Conservation (phyloP, 805 yeast genomes). For the Saccharomycopsis guyanensis region DNA sequence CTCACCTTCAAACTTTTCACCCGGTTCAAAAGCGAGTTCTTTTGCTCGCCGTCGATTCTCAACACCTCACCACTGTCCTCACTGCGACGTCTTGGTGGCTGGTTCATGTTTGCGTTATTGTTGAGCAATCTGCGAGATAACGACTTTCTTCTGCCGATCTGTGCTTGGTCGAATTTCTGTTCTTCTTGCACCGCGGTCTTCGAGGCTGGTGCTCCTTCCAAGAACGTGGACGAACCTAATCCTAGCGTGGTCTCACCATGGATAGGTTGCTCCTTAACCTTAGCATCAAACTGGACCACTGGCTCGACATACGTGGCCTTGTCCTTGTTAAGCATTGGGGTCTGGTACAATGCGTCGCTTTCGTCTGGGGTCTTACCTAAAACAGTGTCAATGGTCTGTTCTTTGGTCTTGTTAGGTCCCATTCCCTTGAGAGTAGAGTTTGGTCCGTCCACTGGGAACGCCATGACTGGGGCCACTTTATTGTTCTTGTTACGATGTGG, state of each 20-base stretch:
- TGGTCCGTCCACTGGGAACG: conserved; percentile 95
- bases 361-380: conserved; percentile 54
- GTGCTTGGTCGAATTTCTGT: conserved; percentile 31
- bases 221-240: conserved; percentile 35
- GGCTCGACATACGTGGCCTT: conserved; percentile 39
- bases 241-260: conserved; percentile 88
- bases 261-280: conserved; percentile 56
- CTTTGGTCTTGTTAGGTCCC: conserved; percentile 45
- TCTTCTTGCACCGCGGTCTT: conserved; percentile 36
- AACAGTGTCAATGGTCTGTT: conserved; percentile 62
- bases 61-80: conserved; percentile 26
- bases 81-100: conserved; percentile 16
- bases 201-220: conserved; percentile 86
- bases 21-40: conserved; percentile 63
- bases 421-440: conserved; percentile 75
- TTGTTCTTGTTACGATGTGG: conserved; percentile 85
- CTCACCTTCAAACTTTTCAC: conserved; percentile 86
- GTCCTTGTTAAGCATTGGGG: conserved; percentile 21
- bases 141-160: conserved; percentile 77
- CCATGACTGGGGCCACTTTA: conserved; percentile 82
- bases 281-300: conserved; percentile 66
- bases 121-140: conserved; percentile 55
- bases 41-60: conserved; percentile 26
- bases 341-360: conserved; percentile 12
- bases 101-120: conserved; percentile 9